phyloP scores from a whole-genome alignment of 345 rosid species.

The Ceriops zippeliana region DNA sequence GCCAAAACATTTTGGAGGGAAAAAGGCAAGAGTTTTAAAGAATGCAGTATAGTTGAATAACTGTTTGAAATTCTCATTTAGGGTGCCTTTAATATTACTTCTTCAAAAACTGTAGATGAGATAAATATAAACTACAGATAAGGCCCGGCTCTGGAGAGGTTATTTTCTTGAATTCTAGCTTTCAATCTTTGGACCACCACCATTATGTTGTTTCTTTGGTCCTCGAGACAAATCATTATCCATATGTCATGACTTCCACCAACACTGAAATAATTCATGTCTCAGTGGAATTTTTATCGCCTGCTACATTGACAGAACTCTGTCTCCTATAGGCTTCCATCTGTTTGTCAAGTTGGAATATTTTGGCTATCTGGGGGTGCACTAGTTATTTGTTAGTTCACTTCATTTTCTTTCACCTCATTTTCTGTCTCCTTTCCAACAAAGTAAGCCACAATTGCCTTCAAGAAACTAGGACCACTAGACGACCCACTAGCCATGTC shows the following conservation, averaged over 20 bases:
- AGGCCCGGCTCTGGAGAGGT: slow-evolving; percentile 25
- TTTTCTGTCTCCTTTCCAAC: slow-evolving; percentile 15
- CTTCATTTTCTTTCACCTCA: slow-evolving; percentile 14
- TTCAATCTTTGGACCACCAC: slow-evolving; percentile 33
- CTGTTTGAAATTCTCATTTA: not conserved
- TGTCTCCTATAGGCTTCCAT: slow-evolving; percentile 24
- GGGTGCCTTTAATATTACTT: slow-evolving; percentile 8
- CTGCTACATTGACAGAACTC: slow-evolving; percentile 39
- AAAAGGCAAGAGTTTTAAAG: not conserved
- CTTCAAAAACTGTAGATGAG: slow-evolving; percentile 28
- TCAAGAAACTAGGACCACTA: slow-evolving; percentile 9
- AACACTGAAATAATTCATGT: slow-evolving; percentile 59
- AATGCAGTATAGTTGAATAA: not conserved
- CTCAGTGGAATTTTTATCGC: slow-evolving; percentile 55
- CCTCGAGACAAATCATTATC: slow-evolving; percentile 53
- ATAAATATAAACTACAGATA: slow-evolving; percentile 16
- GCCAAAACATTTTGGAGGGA: too few species aligned
- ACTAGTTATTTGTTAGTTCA: slow-evolving; percentile 9
- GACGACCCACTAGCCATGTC: slow-evolving; percentile 5
- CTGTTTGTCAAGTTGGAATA: slow-evolving; percentile 33
- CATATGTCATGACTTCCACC: slow-evolving; percentile 51
- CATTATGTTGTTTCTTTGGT: slow-evolving; percentile 36
- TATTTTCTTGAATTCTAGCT: slow-evolving; percentile 24
- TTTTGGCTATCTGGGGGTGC: slow-evolving; percentile 34
- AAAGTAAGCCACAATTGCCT: slow-evolving; percentile 18